Evolutionary conservation across 208 protist genomes (phyloP), one percentile per base, ranked within the genome.

Genomic region (Wallacemonas sp.): DNA sequence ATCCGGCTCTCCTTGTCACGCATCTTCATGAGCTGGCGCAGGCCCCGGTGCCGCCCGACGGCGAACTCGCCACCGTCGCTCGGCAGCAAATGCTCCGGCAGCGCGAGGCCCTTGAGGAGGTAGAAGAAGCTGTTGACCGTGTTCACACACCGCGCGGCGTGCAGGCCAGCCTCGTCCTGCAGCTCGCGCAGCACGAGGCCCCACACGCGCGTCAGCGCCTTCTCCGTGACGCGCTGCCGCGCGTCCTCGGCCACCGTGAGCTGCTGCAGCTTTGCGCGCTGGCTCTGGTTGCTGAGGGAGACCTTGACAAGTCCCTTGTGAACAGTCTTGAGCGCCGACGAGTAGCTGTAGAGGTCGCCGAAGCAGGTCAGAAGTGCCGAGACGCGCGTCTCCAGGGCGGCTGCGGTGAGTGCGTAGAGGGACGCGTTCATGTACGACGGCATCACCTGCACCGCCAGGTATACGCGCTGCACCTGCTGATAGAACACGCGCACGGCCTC

Each of bases 1-100:
- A 76, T 57, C 5, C 68, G 73, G 31, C 81, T 74, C 41, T 87
- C 78, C 18, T 77, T 66, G 38, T 67, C 72, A 16, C 82, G 80
- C 52, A 93, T 72, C 66, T 77, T 78, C 32, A 93, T 73, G 7
- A 96, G 76, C 45, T 91, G 79, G 20, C 84, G 76, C 44, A 96
- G 78, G 4, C 86, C 82, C 29, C 82, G 76, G 68, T 96, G 90
- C n/a, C 81, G 77, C 20, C 87, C 84, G 18, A 79, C 70, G 33
- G 72, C 61, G 23, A 81, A 66, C 8, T 67, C 67, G 22, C 52
- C 52, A 32, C 79, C 77, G 2, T 73, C 80, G 0, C 70, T 64
- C 11, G 79, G 65, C 26, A 84, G 52, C 26, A 96, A 74, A 45
- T 86, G 84, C 44, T 90, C 81, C 18, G 87, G 84, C 32, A 74